Base-by-base conservation (phyloP, 345 rosid genomes). In the Lenwebbia sp. region DNA sequence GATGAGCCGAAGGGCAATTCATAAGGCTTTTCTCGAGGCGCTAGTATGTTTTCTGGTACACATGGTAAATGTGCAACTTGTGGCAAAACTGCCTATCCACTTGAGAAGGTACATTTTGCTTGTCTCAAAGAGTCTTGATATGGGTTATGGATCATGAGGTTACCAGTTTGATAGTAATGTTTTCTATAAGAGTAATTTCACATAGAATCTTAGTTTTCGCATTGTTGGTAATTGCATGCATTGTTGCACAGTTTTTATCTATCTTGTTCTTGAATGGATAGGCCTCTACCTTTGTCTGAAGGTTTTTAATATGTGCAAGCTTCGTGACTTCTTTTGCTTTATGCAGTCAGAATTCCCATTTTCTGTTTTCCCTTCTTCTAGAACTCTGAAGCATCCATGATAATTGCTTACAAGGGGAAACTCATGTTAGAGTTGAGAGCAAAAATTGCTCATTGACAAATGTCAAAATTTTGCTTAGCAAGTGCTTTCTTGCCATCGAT, bases 21-120 rank as follows among this genome's bases (percentile, higher is more conserved):
- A 40, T 40, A 40, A 40, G 41, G 41, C 41, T 4, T 4, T 40
- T 40, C 4, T 40, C 41, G 4, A 40, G 41, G 6, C 51, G 99
- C 98, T 41, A 82, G 98, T 88, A 94, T 94, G 98, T 98, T 96
- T 88, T 95, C 96, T 50, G 99, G 99, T 84, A 98, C 99, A 3
- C 98, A 93, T 89, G 99, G 95, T 76, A 98, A 96, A 86, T 98
- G 99, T 44, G 98, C 97, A 85, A 93, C 98, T 86, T 98, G 98
- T 89, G 94, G 93, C 83, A 98, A 95, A 95, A 98, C 98, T 21
- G 99, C 95, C 53, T 96, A 98, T 89, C 99, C 99, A 9, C 93
- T 98, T 21, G 99, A 98, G 90, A 98, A 97, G 99, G 99, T 95
- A 90, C 26, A 83, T 62, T 58, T 75, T 52, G 8, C 33, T 44